These are phyloP conservation scores for Botrytis medusae DNA, from an alignment of 2,329 filamentous ascomycete genomes.

Conservation along the genomic window DNA sequence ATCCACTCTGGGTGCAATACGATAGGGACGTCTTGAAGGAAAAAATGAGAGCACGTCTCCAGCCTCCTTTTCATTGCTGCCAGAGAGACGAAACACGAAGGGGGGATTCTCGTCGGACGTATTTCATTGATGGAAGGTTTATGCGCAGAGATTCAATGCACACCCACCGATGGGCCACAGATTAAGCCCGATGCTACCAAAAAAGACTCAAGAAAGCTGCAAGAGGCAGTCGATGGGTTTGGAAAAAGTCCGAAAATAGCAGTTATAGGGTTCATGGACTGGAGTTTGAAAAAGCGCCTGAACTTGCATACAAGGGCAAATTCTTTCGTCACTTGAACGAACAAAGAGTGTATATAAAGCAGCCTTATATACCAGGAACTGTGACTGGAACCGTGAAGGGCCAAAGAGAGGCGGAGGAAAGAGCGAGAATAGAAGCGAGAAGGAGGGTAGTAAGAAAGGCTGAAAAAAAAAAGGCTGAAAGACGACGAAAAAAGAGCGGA, in stretches of 20 bases:
- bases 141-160: not conserved
- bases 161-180: not conserved
- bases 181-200: not conserved
- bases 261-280: not conserved
- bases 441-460: not conserved
- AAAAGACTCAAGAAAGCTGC: not conserved
- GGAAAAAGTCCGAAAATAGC: accelerated
- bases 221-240: no score
- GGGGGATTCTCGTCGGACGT: not conserved
- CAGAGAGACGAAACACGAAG: not conserved
- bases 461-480: not conserved
- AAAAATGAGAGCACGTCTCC: not conserved
- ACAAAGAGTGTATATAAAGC: not conserved
- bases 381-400: not conserved
- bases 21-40: not conserved
- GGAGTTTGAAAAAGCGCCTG: not conserved
- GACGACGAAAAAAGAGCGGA: not conserved
- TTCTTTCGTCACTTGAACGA: not conserved
- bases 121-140: not conserved
- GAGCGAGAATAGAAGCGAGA: not conserved
- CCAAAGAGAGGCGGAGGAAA: not conserved
- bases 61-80: not conserved
- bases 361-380: not conserved
- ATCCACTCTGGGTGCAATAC: no score
- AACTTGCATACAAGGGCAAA: not conserved